Conservation (phyloP, 1,284 basidiomycete species). For the Rhizoctonia solani region DNA sequence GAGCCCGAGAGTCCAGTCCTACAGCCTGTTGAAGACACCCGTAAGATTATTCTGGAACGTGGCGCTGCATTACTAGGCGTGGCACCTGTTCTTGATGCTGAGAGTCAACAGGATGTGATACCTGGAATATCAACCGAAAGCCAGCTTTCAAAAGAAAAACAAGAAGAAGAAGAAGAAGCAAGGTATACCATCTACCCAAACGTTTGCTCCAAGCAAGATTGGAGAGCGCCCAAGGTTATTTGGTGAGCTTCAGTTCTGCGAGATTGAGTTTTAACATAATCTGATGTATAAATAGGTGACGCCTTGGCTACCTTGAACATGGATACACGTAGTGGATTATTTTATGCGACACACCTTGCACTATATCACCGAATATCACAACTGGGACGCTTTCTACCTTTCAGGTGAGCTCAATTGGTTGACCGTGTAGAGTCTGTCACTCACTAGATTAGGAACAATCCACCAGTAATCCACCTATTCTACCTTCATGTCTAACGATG, state of each 20-base stretch:
- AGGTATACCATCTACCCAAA: constrained; percentile 34
- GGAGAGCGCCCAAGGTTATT: constrained; percentile 18
- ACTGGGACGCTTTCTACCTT: background rate
- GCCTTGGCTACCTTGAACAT: background rate
- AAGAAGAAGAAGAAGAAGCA: background rate
- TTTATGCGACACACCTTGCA: constrained; percentile 10
- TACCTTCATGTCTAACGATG: background rate
- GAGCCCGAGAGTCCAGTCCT: constrained; percentile 1
- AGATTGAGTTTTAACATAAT: background rate
- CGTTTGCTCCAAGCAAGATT: constrained; percentile 33
- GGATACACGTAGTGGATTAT: constrained; percentile 18
- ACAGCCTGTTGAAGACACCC: constrained; percentile 16
- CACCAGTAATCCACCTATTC: background rate
- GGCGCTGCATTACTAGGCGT: constrained; percentile 5
- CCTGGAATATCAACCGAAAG: background rate
- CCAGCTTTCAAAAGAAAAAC: background rate
- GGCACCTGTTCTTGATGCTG: background rate
- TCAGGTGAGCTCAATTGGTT: background rate
- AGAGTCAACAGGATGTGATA: background rate
- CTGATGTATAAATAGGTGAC: background rate
- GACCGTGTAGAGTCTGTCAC: background rate
- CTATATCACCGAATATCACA: background rate
- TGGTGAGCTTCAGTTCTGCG: constrained; percentile 5
- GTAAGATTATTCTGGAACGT: constrained; percentile 12
- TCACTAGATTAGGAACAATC: background rate